phyloP scores from a whole-genome alignment of 202 grass and related monocot genomes.

The Alloteropsis angusta region DNA sequence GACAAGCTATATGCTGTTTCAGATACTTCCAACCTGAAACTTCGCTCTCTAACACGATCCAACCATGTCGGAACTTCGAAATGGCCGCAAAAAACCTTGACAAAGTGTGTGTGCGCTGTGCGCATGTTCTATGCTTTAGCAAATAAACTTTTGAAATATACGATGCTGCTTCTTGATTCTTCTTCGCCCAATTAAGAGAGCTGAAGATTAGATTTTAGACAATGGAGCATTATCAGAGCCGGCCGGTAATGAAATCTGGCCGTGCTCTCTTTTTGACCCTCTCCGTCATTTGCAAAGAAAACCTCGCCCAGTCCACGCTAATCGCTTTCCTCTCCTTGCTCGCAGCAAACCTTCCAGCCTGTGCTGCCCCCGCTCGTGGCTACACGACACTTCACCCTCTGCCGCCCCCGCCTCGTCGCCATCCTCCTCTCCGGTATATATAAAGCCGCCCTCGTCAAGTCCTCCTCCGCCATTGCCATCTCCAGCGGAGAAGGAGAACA shows the following conservation, averaged over 20 bases:
- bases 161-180: not conserved
- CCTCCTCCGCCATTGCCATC: not conserved
- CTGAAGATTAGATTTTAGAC: not conserved
- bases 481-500: conserved; percentile 27
- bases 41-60: not conserved
- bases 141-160: not conserved
- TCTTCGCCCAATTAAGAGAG: not conserved
- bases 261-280: not conserved
- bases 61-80: not conserved
- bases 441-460: not conserved
- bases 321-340: not conserved
- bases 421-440: conserved; percentile 15
- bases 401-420: not conserved
- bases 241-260: not conserved
- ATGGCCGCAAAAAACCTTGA: not conserved
- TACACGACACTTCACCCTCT: conserved; percentile 39
- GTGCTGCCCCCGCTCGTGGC: conserved; percentile 26
- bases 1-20: not conserved
- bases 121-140: not conserved
- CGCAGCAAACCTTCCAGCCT: conserved; percentile 37
- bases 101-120: not conserved
- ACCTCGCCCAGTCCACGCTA: conserved; percentile 6
- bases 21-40: not conserved
- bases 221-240: not conserved
- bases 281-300: not conserved